These are phyloP conservation scores for Coemansia aciculifera DNA, from an alignment of 192 early-diverging fungal genomes.

Conservation along the genomic window DNA sequence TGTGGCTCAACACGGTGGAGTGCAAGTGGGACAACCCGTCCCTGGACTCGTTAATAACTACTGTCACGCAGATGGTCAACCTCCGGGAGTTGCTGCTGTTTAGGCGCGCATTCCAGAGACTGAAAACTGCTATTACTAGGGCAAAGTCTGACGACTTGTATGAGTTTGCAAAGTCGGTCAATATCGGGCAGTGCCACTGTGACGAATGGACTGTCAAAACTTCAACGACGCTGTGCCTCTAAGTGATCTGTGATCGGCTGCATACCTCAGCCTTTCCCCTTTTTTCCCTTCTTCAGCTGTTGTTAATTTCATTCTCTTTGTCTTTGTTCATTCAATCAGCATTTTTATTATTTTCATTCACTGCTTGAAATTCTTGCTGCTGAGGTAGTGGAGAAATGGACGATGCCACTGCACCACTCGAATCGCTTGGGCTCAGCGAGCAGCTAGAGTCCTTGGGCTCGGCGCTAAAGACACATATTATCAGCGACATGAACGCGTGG, in stretches of 20 bases:
- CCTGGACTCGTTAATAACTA: slow-evolving; percentile 9
- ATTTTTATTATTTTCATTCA: not conserved
- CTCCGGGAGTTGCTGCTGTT: slow-evolving; percentile 26
- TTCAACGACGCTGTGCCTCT: not conserved
- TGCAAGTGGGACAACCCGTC: slow-evolving; percentile 12
- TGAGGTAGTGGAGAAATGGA: not conserved
- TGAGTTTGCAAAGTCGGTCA: slow-evolving; percentile 1
- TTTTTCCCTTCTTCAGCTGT: not conserved
- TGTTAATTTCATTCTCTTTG: not conserved
- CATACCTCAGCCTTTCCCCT: not conserved
- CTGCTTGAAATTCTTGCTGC: not conserved
- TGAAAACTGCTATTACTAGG: not conserved
- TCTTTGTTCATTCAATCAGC: not conserved
- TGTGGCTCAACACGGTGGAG: slow-evolving; percentile 13
- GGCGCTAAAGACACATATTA: slow-evolving; percentile 46
- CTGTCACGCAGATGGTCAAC: slow-evolving; percentile 17
- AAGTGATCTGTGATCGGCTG: not conserved
- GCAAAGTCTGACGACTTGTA: slow-evolving; percentile 13
- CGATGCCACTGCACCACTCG: not conserved
- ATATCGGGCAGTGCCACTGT: slow-evolving; percentile 20
- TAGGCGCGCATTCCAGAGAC: slow-evolving; percentile 7
- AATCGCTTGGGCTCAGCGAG: slow-evolving; percentile 12
- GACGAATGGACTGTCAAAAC: slow-evolving; percentile 4
- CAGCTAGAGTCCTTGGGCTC: slow-evolving; percentile 34
- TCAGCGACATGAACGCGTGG: slow-evolving; percentile 48